Evolutionary conservation across 2,329 filamentous ascomycete genomes (phyloP).

Genomic region (Trichoderma koningiopsis): DNA sequence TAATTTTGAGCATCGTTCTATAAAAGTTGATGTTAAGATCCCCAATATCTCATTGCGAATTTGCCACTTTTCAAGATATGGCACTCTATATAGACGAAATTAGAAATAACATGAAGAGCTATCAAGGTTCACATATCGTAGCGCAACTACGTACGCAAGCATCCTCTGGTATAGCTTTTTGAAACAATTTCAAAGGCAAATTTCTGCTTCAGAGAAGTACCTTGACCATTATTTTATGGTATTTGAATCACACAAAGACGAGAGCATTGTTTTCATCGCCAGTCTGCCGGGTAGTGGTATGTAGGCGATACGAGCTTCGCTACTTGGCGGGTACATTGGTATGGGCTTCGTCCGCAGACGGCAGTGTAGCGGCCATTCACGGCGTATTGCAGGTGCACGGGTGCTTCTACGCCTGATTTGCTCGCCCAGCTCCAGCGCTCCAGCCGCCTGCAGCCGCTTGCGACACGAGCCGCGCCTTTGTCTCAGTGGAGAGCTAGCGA

Average conservation of each 20-base stretch:
- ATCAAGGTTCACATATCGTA: neutral
- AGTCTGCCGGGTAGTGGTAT: neutral
- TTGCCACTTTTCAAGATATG: too few relatives aligned
- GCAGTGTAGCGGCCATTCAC: neutral
- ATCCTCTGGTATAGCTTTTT: neutral
- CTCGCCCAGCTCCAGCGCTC: neutral
- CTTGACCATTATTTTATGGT: too few relatives aligned
- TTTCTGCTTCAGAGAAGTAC: neutral
- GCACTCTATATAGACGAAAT: too few relatives aligned
- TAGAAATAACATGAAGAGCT: too few relatives aligned
- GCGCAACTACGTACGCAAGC: neutral
- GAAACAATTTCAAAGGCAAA: neutral
- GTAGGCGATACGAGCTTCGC: neutral
- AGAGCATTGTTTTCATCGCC: neutral
- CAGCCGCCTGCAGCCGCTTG: slow-evolving; percentile 17
- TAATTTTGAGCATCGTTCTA: too few relatives aligned
- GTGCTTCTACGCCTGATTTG: neutral
- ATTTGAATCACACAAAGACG: neutral
- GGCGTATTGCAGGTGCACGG: neutral
- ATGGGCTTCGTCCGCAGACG: neutral
- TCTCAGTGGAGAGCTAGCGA: neutral
- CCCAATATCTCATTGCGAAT: too few relatives aligned
- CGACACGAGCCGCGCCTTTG: neutral
- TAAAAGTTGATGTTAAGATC: too few relatives aligned
- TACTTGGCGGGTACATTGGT: neutral